Base-by-base conservation (phyloP, 164 flowering plant genomes). In the Brasenia schreberi region DNA sequence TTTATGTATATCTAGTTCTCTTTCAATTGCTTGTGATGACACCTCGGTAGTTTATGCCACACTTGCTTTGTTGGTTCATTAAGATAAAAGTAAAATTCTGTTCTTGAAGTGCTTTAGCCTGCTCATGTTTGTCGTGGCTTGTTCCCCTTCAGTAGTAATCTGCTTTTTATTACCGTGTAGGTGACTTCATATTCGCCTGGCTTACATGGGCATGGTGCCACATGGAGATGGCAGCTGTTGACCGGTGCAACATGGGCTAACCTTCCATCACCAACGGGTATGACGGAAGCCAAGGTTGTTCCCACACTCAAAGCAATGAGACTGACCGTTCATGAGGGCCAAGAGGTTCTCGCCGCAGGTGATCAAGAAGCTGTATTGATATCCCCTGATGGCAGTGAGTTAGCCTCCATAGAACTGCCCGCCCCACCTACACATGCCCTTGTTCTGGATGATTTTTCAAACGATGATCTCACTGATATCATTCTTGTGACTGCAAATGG, bases 201-300 rank as follows among this genome's bases (percentile, higher is more conserved):
- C 69, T 69, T 80, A 76, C 94, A 88, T 71, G 97, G 96, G 9
- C 97, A 92, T 72, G 97, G 81, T 72, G 99, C 97, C 18, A 59
- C 80, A 59, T 92, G 97, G 97, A 88, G 87, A 52, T 92, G 97
- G 99, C 96, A 87, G 74, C 77, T 85, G n/a, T 59, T 79, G 67
- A 92, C 97, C 0, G 94, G 90, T 67, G 97, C 96, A 9, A 87
- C 92, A 59, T 95, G 99, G 97, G 83, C 97, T 18, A 95, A 92
- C 75, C 91, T 87, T 66, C 99, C 96, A 67, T 87, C 97, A 49
- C 96, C 92, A 19, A 74, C 94, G 5, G 96, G 96, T 65, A 82
- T 77, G 83, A 23, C 5, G 19, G 96, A 91, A 69, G 81, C 77
- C 58, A 82, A 84, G 19, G 68, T 45, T 69, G 85, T 94, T 17